phyloP scores from a whole-genome alignment of 1,284 basidiomycete species.

The Sporisorium exsertum region DNA sequence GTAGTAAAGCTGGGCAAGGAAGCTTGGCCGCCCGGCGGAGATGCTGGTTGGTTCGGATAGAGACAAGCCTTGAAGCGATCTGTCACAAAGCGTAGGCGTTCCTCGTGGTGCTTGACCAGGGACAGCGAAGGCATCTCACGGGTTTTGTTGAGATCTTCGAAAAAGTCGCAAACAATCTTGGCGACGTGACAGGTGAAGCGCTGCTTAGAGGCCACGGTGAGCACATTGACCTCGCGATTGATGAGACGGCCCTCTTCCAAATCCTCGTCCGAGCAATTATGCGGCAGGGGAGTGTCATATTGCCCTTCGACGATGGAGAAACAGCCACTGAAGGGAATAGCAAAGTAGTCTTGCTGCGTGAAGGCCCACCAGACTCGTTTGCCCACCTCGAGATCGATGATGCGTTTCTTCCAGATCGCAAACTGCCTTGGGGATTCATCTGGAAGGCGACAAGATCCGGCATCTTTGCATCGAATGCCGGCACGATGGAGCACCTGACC shows the following conservation, averaged over 20 bases:
- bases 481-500: constrained; percentile 27
- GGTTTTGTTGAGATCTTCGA: constrained; percentile 47
- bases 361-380: constrained; percentile 58
- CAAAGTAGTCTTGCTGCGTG: constrained; percentile 55
- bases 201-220: constrained; percentile 51
- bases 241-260: constrained; percentile 41
- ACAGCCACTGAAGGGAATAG: constrained; percentile 51
- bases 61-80: constrained; percentile 47
- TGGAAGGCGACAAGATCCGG: constrained; percentile 31
- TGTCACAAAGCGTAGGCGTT: constrained; percentile 44
- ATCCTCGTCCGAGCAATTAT: constrained; percentile 51
- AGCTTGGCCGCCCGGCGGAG: constrained; percentile 1
- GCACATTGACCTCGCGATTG: constrained; percentile 45
- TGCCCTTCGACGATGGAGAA: constrained; percentile 50
- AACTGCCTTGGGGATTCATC: constrained; percentile 42
- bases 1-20: constrained; percentile 43
- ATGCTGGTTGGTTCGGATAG: constrained; percentile 19
- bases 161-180: constrained; percentile 54
- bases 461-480: constrained; percentile 21
- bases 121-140: constrained; percentile 31
- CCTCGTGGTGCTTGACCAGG: constrained; percentile 44
- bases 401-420: constrained; percentile 45
- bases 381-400: constrained; percentile 53
- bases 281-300: constrained; percentile 54
- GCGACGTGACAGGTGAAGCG: constrained; percentile 51